Conservation (phyloP, 176 grass and related monocot genomes). For the Carex cristatella region DNA sequence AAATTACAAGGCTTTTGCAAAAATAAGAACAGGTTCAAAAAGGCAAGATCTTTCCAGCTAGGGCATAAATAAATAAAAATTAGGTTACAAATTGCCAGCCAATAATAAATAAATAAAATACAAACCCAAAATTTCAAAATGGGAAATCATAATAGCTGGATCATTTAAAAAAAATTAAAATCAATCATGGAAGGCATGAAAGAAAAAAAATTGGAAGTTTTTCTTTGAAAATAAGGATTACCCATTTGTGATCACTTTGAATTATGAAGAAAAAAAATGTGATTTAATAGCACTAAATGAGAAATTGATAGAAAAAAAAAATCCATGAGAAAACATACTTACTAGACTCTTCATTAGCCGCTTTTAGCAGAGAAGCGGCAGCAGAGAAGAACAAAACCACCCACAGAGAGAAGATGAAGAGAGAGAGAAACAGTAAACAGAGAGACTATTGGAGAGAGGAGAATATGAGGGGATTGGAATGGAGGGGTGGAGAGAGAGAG, state of each 20-base stretch:
- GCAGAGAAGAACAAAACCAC: background rate
- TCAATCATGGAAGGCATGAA: conserved; percentile 16
- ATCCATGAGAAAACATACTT: conserved; percentile 52
- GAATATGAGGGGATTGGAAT: conserved; percentile 12
- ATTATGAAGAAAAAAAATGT: background rate
- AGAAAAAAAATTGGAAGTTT: conserved; percentile 14
- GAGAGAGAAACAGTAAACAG: background rate
- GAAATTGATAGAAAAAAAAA: background rate
- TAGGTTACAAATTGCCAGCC: background rate
- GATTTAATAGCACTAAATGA: background rate
- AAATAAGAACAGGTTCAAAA: conserved; percentile 5
- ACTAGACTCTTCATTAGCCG: conserved; percentile 77
- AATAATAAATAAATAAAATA: background rate
- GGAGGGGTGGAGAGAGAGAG: background rate
- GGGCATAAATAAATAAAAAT: background rate
- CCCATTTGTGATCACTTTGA: background rate
- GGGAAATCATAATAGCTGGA: conserved; percentile 11
- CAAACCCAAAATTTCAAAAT: conserved; percentile 19
- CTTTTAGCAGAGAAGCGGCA: conserved; percentile 6
- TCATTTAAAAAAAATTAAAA: conserved; percentile 26
- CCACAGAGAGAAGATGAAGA: background rate
- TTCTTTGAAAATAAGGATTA: conserved; percentile 25
- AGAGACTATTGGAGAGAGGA: conserved; percentile 11
- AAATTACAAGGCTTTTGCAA: conserved; percentile 6
- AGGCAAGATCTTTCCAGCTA: conserved; percentile 17